Conservation (phyloP, 805 yeast genomes). For the Candida alai region DNA sequence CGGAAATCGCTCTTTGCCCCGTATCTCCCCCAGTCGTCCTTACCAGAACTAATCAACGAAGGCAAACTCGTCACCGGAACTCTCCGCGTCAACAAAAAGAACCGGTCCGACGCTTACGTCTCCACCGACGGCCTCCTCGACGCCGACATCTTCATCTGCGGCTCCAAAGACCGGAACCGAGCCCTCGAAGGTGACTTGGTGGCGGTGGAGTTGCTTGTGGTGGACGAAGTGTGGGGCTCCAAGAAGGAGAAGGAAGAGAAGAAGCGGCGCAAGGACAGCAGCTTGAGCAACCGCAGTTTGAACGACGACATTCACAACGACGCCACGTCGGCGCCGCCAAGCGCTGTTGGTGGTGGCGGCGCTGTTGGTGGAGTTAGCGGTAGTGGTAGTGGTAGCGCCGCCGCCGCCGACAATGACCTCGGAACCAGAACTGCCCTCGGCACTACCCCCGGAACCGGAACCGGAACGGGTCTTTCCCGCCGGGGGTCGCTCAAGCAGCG, state of each 20-base stretch:
- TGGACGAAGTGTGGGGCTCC: constrained; percentile 96
- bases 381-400: background rate
- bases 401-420: constrained; percentile 16
- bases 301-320: constrained; percentile 76
- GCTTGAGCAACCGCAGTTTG: constrained; percentile 35
- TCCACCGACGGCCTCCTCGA: constrained; percentile 93
- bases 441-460: constrained; percentile 28
- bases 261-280: constrained; percentile 78
- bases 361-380: constrained; percentile 9
- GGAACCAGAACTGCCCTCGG: too few species aligned
- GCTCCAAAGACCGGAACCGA: constrained; percentile 96
- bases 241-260: constrained; percentile 97
- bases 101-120: constrained; percentile 97
- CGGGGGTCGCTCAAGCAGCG: constrained; percentile 90
- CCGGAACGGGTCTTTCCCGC: constrained; percentile 47
- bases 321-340: constrained; percentile 55
- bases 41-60: constrained; percentile 84
- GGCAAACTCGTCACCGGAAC: constrained; percentile 92
- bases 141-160: constrained; percentile 96
- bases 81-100: constrained; percentile 90
- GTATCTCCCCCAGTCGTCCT: constrained; percentile 86
- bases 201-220: constrained; percentile 90
- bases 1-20: constrained; percentile 92
- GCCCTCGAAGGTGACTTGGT: constrained; percentile 96
- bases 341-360: constrained; percentile 10